Evolutionary conservation across 1,139 yeast species (phyloP), one percentile per base, ranked within the genome.

Genomic region (Suhomyces atakaporum): DNA sequence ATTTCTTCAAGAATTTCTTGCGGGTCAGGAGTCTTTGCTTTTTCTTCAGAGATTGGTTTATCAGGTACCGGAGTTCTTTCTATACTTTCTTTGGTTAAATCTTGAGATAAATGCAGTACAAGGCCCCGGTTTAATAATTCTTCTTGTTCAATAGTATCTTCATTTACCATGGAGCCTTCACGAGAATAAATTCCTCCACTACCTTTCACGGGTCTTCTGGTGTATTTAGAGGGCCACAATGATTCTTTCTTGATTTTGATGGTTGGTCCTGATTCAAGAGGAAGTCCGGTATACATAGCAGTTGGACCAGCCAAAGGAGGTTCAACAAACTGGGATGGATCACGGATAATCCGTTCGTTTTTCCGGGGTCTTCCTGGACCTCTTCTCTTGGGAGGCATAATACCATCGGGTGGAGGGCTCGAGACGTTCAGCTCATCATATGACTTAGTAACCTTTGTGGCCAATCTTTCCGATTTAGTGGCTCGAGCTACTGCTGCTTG

Each of bases 231-330:
- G 15, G 73, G 72, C 79, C 77, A 71, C 24, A 71, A 45, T 19
- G 76, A 66, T 36, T 78, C 83, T 45, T 72, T 75, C 44, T 69
- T 75, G 29, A 75, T 62, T 46, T 74, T 79, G 0, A 66, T 54
- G 7, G 76, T 75, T 5, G 95, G 95, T 4, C 68, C 65, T 4
- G 76, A 68, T 43, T 79, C 88, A 34, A 85, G 58, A 3, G 90
- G 83, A 26, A 75, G 66, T 1, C 95, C 95, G 0, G 89, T 81
- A 31, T 76, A 75, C 16, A 68, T 63, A 3, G 83, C 76, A 12
- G 54, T 55, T 0, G 81, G 78, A 15, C 64, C 68, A 0, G 81
- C 75, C 23, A 73, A 57, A 7, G 68, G 70, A 0, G 92, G 90
- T 53, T 84, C 92, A 10, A 63, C 56, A 63, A 83, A 71, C 24